Conservation (phyloP, 768 basidiomycete species). For the Mycena capillaripes region DNA sequence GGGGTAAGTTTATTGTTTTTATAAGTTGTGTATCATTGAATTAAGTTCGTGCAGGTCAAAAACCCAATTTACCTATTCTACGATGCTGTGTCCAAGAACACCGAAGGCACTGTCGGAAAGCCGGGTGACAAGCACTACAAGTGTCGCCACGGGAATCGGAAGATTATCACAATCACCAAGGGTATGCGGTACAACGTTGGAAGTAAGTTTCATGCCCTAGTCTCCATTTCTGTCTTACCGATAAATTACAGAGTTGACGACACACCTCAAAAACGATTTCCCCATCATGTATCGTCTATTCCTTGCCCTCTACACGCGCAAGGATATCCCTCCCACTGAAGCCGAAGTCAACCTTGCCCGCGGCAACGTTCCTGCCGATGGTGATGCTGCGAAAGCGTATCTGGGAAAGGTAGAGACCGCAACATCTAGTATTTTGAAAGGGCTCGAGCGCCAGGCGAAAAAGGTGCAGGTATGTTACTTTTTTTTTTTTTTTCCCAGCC, state of each 20-base stretch:
- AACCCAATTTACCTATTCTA: conserved; percentile 42
- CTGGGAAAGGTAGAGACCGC: conserved; percentile 4
- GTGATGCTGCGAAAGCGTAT: conserved; percentile 1
- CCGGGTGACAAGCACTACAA: conserved; percentile 39
- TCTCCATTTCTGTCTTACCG: neutral
- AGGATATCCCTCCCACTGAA: neutral
- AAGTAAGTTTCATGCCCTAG: conserved; percentile 6
- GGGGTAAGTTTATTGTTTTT: neutral
- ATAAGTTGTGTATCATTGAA: neutral
- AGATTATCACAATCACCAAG: conserved; percentile 23
- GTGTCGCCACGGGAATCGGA: conserved; percentile 36
- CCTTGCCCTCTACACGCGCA: neutral
- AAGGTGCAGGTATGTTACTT: neutral
- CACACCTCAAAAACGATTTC: conserved; percentile 13
- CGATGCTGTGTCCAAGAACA: conserved; percentile 21
- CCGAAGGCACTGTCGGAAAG: conserved; percentile 24
- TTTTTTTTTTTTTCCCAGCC: neutral
- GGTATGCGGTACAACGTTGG: conserved; percentile 29
- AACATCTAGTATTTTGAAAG: neutral
- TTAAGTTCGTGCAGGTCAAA: neutral
- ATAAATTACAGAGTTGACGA: neutral
- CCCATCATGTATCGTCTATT: conserved; percentile 8
- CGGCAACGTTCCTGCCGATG: neutral
- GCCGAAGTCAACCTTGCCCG: neutral
- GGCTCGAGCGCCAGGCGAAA: conserved; percentile 1